Evolutionary conservation across 805 yeast genomes (phyloP), one percentile per base, ranked within the genome.

Genomic region (Vanderwaltozyma verrucispora): DNA sequence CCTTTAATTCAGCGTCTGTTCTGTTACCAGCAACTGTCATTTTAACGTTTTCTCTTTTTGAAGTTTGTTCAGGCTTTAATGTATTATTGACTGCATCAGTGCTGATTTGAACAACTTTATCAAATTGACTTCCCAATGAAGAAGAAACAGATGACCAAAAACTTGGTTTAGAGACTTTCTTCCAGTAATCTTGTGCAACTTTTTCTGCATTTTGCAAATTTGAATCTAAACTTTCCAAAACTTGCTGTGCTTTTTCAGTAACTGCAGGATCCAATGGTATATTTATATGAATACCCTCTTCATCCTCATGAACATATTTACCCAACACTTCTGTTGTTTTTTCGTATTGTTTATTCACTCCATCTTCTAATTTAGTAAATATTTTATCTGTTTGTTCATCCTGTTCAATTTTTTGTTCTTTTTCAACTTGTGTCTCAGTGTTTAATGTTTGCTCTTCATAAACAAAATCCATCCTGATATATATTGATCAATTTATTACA

Each of bases 201-300:
- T 70, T 72, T 54, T 88, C 96, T 7, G 85, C 77, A 37, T 67
- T 66, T 47, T 83, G 95, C 32, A 88, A 65, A 47, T 77, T 79
- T 45, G 72, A 62, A 56, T 87, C 96, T 42, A 88, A 67, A 7
- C 74, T 71, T 44, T 84, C 88, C 35, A 87, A 64, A 36, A 72
- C 74, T 32, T 68, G 69, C 47, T 81, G 85, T 7, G 87, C 77
- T 44, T 54, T 56, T 27, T 54, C 58, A 2, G 54, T 37, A 3
- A 47, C 48, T 20, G 40, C 46, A 15, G 45, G 36, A 38, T 50
- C 47, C 27, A 53, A 23, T 10, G 59, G 56, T 13, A 55, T 14
- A 19, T 53, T 39, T 32, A 59, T 29, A 42, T 51, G 45, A 54
- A 59, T 43, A 51, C 49, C 48, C 19, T 46, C 49, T 27, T 49